Evolutionary conservation across 495 filamentous ascomycete species (phyloP).

Genomic region (Friedmanniomyces endolithicus): DNA sequence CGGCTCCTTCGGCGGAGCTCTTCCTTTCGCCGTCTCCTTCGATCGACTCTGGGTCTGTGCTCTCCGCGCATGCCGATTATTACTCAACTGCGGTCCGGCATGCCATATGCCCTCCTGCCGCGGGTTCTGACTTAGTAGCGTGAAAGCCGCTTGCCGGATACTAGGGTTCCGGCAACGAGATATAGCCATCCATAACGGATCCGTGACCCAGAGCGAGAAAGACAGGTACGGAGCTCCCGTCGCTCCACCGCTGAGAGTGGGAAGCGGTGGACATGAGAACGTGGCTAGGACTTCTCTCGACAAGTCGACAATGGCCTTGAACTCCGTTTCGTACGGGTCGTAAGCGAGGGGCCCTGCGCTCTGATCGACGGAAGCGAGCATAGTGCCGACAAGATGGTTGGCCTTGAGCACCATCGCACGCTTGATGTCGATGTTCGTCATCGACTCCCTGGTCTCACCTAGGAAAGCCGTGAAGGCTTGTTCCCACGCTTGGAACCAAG

Average conservation of each 20-base stretch:
- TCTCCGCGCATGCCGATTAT: conserved; percentile 7
- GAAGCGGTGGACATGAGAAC: conserved; percentile 18
- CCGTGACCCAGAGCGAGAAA: conserved; percentile 18
- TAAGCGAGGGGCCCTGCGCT: conserved; percentile 31
- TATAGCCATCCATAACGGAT: conserved; percentile 21
- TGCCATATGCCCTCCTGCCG: conserved; percentile 20
- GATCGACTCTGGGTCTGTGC: not conserved
- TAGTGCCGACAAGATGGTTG: conserved; percentile 57
- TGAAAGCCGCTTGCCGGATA: conserved; percentile 18
- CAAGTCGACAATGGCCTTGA: conserved; percentile 18
- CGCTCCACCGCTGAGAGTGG: conserved; percentile 7
- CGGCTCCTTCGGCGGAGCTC: not conserved
- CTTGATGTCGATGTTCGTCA: conserved; percentile 16
- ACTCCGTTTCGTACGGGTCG: conserved; percentile 18
- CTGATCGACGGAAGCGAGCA: conserved; percentile 87
- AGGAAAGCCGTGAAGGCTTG: conserved; percentile 14
- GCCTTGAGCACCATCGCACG: conserved; percentile 20
- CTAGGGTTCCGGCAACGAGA: conserved; percentile 15
- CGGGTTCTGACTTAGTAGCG: conserved; percentile 18
- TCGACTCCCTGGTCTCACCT: not conserved
- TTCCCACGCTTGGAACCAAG: conserved; percentile 19
- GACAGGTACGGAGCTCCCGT: conserved; percentile 15
- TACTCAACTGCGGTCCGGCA: conserved; percentile 13
- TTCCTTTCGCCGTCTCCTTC: conserved; percentile 6
- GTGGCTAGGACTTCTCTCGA: conserved; percentile 15